Evolutionary conservation across 2,329 filamentous ascomycete genomes (phyloP).

Genomic region (Fusarium chaquense): DNA sequence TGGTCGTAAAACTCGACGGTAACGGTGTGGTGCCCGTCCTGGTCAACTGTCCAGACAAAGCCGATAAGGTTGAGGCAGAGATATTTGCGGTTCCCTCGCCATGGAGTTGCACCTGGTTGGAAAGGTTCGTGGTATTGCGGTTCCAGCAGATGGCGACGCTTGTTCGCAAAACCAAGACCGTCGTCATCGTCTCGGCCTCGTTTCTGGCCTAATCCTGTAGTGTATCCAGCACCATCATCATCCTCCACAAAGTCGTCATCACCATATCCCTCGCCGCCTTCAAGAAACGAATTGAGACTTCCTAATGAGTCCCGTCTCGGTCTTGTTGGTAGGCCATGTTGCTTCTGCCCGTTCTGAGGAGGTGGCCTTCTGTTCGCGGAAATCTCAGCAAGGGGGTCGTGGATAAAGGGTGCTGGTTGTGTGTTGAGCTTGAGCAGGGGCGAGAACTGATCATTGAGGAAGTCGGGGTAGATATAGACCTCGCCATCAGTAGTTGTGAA

Average conservation of each 20-base stretch:
- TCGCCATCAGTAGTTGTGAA: constrained; percentile 95
- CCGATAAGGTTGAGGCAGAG: constrained; percentile 93
- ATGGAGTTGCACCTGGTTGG: constrained; percentile 94
- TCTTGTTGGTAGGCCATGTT: constrained; percentile 60
- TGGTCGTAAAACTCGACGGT: constrained; percentile 98
- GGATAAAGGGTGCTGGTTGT: constrained; percentile 87
- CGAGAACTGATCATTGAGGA: constrained; percentile 69
- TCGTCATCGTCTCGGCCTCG: constrained; percentile 67
- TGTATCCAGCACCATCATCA: constrained; percentile 94
- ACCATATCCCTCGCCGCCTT: constrained; percentile 64
- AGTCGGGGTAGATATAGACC: constrained; percentile 87
- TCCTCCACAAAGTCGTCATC: constrained; percentile 91
- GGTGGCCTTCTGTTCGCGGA: constrained; percentile 72
- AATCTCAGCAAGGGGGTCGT: constrained; percentile 79
- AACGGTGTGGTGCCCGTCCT: constrained; percentile 92
- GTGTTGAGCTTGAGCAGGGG: constrained; percentile 67
- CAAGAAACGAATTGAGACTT: constrained; percentile 84
- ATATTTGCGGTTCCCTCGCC: constrained; percentile 94
- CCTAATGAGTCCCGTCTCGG: constrained; percentile 75
- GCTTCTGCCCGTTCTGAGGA: constrained; percentile 66
- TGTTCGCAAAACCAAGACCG: constrained; percentile 58
- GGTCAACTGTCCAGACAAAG: constrained; percentile 96
- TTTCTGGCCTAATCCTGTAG: constrained; percentile 66
- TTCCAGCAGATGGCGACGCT: constrained; percentile 63
- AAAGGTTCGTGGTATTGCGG: constrained; percentile 85